Percentiles rank a stretch among this genome's conserved stretches.
Evolutionary conservation across 2,329 filamentous ascomycete species (phyloP).

Genomic region (Knoxdaviesia capensis): DNA sequence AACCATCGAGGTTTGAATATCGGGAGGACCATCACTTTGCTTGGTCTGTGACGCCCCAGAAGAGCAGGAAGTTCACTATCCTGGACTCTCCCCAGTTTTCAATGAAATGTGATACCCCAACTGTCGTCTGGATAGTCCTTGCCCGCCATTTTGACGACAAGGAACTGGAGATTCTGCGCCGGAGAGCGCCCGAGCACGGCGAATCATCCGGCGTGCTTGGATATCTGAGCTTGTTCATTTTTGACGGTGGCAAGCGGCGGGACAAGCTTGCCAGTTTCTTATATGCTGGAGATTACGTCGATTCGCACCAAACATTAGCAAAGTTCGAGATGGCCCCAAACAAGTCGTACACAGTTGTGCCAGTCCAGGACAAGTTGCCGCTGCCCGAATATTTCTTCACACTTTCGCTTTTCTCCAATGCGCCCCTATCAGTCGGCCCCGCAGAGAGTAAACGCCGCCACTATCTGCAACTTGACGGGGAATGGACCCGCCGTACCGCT

Average conservation of each 20-base stretch:
- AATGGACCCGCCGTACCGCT: conserved; percentile 62
- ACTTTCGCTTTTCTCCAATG: conserved; percentile 58
- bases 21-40: conserved; percentile 80
- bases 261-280: conserved; percentile 52
- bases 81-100: conserved; percentile 55
- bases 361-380: conserved; percentile 63
- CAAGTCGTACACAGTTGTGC: conserved; percentile 37
- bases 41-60: conserved; percentile 43
- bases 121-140: conserved; percentile 64
- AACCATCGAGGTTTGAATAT: conserved; percentile 60
- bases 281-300: conserved; percentile 69
- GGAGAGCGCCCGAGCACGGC: conserved; percentile 4
- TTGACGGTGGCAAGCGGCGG: conserved; percentile 50
- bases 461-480: conserved; percentile 35
- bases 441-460: conserved; percentile 40
- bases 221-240: conserved; percentile 77
- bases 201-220: conserved; percentile 25
- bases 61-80: conserved; percentile 30
- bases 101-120: conserved; percentile 34
- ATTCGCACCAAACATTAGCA: conserved; percentile 80
- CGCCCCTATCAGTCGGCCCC: conserved; percentile 35
- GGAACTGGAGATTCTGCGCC: conserved; percentile 35
- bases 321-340: conserved; percentile 29
- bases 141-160: conserved; percentile 66
- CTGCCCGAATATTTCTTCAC: conserved; percentile 65